These are phyloP conservation scores for Haematococcus sp. DNA, from an alignment of 139 green algal species.

Conservation along the genomic window DNA sequence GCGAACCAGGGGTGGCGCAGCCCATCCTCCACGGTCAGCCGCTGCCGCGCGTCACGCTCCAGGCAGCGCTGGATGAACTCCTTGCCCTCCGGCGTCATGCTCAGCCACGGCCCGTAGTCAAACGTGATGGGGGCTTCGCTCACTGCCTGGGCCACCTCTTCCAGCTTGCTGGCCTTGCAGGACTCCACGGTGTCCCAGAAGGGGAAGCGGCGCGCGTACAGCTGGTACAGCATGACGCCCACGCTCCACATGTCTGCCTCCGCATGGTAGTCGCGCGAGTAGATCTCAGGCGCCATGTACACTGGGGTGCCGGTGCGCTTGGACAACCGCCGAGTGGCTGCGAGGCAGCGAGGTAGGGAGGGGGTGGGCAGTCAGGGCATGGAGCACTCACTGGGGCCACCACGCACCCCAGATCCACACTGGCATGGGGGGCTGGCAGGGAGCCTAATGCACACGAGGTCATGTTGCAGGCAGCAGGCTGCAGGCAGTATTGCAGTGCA, in stretches of 20 bases:
- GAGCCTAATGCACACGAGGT: no score
- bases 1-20: slow-evolving; percentile 42
- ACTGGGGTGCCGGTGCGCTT: slow-evolving; percentile 74
- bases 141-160: slow-evolving; percentile 35
- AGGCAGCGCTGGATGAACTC: slow-evolving; percentile 43
- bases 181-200: slow-evolving; percentile 43
- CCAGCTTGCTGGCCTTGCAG: slow-evolving; percentile 13
- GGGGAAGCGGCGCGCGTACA: slow-evolving; percentile 53
- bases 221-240: slow-evolving; percentile 80
- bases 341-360: not conserved
- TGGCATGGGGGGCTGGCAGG: no score
- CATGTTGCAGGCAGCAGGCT: no score
- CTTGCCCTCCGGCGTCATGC: slow-evolving; percentile 37
- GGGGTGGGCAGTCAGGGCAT: not conserved
- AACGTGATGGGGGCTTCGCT: slow-evolving; percentile 9
- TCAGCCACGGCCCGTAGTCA: slow-evolving; percentile 44
- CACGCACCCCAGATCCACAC: not conserved
- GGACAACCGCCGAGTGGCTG: slow-evolving; percentile 19
- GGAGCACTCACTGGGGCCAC: not conserved
- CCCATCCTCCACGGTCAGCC: slow-evolving; percentile 42
- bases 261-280: slow-evolving; percentile 62
- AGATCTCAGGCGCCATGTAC: slow-evolving; percentile 87
- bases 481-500: no score
- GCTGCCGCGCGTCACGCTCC: slow-evolving; percentile 21
- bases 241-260: slow-evolving; percentile 80